Base-by-base conservation (phyloP, 139 green algal species). In the Chlorella vulgaris region DNA sequence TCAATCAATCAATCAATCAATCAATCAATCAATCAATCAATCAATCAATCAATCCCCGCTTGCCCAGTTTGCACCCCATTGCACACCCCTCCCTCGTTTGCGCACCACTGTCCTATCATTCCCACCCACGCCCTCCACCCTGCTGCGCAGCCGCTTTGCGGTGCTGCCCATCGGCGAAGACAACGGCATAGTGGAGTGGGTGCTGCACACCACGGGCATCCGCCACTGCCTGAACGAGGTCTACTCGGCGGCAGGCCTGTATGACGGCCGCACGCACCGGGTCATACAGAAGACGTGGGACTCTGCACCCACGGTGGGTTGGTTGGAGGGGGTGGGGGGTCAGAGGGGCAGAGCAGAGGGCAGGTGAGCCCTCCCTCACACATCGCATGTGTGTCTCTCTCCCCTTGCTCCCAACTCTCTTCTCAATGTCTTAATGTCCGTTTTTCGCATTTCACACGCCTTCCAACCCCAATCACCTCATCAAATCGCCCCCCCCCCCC, bases 101-200 rank as follows among this genome's bases (percentile, higher is more conserved):
- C 35, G 7, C 69, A 10, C 38, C 3, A n/a, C 28, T 2, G 2
- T 4, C 36, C 40, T 24, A 26, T 29, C 7, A 3, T 21, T 8
- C 4, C 31, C 24, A 3, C 33, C 33, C 31, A 3, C 19, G 31
- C 36, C 38, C 22, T 35, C 35, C n/a, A n/a, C n/a, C n/a, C n/a
- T n/a, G n/a, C n/a, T n/a, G n/a, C 65, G 63, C 74, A 78, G 68
- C 71, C 86, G 89, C 39, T 92, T 93, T 89, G 90, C 94, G 15
- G 96, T 99, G 62, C 77, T 97, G 70, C 93, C 96, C 0, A 88
- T 99, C 2, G 94, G 92, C 5, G 96, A 99, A 84, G 95, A 99
- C 83, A 97, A 93, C 70, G 96, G 96, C 50, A 88, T 99, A 21
- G 83, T 93, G 63, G 88, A 93, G 86, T 97, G 93, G 93, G 93